Conservation (phyloP, 2,329 filamentous ascomycete species). For the Claviceps capensis region DNA sequence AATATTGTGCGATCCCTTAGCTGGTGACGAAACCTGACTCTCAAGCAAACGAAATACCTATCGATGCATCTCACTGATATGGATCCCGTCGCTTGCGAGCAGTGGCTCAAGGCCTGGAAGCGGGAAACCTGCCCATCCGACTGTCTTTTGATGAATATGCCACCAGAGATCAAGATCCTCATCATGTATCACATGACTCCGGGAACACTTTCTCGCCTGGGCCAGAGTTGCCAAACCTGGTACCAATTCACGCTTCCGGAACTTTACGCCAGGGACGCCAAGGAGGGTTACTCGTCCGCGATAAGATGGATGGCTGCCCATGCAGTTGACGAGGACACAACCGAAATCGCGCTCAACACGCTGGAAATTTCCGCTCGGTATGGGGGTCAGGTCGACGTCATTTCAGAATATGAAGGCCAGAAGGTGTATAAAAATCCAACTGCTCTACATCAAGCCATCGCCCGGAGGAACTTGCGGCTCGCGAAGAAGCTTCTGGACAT, state of each 20-base stretch:
- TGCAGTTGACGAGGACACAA: neutral
- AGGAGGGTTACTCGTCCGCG: neutral
- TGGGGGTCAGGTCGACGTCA: conserved; percentile 2
- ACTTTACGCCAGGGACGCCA: conserved; percentile 1
- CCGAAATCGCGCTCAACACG: neutral
- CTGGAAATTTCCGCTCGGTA: neutral
- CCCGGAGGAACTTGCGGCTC: neutral
- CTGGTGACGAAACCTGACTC: too few species aligned
- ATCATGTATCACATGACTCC: neutral
- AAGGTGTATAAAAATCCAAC: neutral
- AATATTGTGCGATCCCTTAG: too few species aligned
- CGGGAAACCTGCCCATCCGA: neutral
- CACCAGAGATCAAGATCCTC: neutral
- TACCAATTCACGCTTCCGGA: neutral
- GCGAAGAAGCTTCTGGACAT: neutral
- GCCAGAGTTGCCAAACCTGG: neutral
- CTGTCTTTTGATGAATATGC: neutral
- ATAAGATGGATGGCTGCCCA: conserved; percentile 2
- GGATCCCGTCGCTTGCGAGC: conserved; percentile 22
- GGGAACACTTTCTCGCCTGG: neutral
- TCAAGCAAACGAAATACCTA: neutral
- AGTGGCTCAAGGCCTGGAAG: neutral
- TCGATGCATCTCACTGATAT: conserved; percentile 9
- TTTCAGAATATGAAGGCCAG: neutral
- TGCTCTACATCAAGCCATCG: conserved; percentile 1